Evolutionary conservation across 352 stramenopile species (phyloP), one percentile per base, ranked within the genome.

Genomic region (Ophiocytium majus): DNA sequence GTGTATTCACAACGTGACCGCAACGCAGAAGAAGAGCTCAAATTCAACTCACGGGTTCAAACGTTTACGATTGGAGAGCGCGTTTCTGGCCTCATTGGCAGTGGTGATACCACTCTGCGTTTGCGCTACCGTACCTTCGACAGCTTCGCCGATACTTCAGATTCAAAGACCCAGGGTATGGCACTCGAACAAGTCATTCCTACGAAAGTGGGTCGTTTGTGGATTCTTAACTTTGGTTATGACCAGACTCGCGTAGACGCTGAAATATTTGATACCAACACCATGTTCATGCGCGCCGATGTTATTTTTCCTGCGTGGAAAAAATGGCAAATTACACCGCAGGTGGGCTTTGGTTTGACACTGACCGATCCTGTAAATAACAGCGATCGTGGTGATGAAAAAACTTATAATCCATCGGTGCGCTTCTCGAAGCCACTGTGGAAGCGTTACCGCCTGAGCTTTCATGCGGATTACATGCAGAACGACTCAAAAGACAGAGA

Each of bases 191-290:
- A 71, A 28, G 28, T 28, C 19, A 28, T 71, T 71, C 28, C 57
- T 71, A 23, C 28, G 19, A 71, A n/a, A n/a, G n/a, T 28, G 23
- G 57, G 28, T 71, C 23, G 28, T 23, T 23, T 28, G 57, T 28
- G 23, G 23, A 23, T 71, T 71, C 57, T 71, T 28, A 23, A 23
- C 57, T 23, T 28, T 23, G 28, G 57, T 71, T 71, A 71, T 28
- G 57, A 71, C 57, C 23, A 28, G 28, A 71, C 19, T 71, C 57
- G 57, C 28, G 57, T 28, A 23, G 28, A 71, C 57, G 57, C 23
- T 71, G 57, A 71, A 71, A 28, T 71, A 23, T 71, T 71, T 71
- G 57, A 71, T 71, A 71, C 57, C 28, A 28, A 71, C 57, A 28
- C 19, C 23, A 23, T 71, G 23, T 23, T 28, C 19, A 28, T 28